Percentiles rank a stretch among this genome's conserved stretches.
phyloP scores from a whole-genome alignment of 352 stramenopile species.

The Phytophthora citricola region DNA sequence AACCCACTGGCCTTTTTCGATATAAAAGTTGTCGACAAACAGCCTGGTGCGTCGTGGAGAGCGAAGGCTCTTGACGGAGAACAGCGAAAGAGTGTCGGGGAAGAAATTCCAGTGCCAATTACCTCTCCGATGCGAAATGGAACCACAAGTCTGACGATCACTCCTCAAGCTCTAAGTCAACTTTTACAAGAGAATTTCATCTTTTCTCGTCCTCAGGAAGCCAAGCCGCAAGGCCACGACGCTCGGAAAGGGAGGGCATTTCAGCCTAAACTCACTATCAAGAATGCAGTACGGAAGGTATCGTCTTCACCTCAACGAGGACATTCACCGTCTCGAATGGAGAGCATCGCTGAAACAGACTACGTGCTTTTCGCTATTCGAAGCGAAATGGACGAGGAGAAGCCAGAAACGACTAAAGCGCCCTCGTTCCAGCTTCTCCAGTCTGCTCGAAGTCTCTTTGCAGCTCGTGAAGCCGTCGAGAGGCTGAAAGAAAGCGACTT shows the following conservation, averaged over 20 bases:
- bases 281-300: conserved; percentile 3
- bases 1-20: conserved; percentile 72
- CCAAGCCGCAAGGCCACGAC: conserved; percentile 9
- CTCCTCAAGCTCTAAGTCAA: conserved; percentile 49
- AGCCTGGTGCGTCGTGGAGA: conserved; percentile 20
- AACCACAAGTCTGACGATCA: conserved; percentile 21
- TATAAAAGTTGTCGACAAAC: conserved; percentile 39
- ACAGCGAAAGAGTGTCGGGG: not conserved
- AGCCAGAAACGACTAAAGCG: conserved; percentile 14
- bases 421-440: conserved; percentile 42
- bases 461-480: conserved; percentile 27
- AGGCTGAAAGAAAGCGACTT: conserved; percentile 1
- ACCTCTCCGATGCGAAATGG: too few species aligned
- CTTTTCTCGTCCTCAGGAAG: conserved; percentile 53
- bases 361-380: conserved; percentile 43
- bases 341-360: conserved; percentile 31
- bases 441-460: conserved; percentile 3
- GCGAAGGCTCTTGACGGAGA: conserved; percentile 8
- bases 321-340: conserved; percentile 16
- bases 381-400: conserved; percentile 10
- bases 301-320: conserved; percentile 3
- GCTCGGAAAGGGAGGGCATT: conserved; percentile 5
- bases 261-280: conserved; percentile 4
- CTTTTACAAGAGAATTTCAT: conserved; percentile 75
- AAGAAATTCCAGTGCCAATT: not conserved